Percentiles rank a stretch among this genome's conserved stretches.
phyloP scores from a whole-genome alignment of 257 asterid species.

The Linderniella brevidens region DNA sequence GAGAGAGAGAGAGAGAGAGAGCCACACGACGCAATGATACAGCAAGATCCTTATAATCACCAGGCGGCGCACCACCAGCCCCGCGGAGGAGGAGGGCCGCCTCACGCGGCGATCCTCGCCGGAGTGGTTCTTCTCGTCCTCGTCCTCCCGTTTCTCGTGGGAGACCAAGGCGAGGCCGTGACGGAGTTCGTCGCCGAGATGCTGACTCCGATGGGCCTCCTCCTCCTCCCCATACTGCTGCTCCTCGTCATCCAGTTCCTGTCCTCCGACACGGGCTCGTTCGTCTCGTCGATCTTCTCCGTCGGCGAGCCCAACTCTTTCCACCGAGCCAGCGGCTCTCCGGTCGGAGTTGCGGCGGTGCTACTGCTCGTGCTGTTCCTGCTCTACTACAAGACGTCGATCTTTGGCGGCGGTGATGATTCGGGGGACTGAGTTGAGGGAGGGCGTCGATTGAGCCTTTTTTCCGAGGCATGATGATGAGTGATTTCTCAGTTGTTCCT shows the following conservation, averaged over 20 bases:
- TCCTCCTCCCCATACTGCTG: conserved; percentile 62
- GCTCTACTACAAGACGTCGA: conserved; percentile 46
- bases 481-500: too few relatives aligned
- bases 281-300: conserved; percentile 39
- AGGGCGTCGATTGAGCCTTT: too few relatives aligned
- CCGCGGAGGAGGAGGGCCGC: conserved; percentile 58
- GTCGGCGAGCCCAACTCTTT: conserved; percentile 60
- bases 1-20: too few relatives aligned
- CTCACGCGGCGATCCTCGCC: conserved; percentile 58
- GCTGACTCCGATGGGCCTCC: conserved; percentile 63
- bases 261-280: conserved; percentile 69
- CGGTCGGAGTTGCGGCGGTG: conserved; percentile 66
- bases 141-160: conserved; percentile 42
- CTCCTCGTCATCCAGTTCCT: conserved; percentile 69
- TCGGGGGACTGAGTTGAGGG: conserved; percentile 57
- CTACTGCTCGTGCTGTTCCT: conserved; percentile 52
- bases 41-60: too few relatives aligned
- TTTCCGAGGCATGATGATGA: too few relatives aligned
- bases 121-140: conserved; percentile 50
- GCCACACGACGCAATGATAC: too few relatives aligned
- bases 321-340: conserved; percentile 81
- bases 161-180: conserved; percentile 73
- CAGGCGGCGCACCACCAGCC: too few relatives aligned
- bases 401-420: conserved; percentile 78
- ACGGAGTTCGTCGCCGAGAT: conserved; percentile 72